Evolutionary conservation across 352 stramenopile species (phyloP).

Genomic region (Thalassiosira ordinaria): DNA sequence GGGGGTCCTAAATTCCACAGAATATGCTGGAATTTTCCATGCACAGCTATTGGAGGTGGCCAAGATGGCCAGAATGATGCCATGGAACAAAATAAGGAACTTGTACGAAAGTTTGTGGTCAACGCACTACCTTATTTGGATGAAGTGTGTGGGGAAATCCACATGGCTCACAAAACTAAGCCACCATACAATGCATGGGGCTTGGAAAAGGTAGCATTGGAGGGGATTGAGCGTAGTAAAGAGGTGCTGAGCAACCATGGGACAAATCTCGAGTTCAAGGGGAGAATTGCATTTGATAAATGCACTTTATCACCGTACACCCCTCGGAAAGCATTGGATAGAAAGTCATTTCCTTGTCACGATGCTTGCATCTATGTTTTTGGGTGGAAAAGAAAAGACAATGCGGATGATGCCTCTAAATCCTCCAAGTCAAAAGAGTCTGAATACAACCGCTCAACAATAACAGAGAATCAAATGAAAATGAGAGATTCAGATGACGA

Average conservation of each 20-base stretch:
- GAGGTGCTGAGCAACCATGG: constrained; percentile 6
- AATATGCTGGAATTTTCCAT: constrained; percentile 97
- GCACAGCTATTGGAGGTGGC: constrained; percentile 89
- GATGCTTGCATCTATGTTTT: constrained; percentile 96
- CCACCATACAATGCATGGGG: constrained; percentile 87
- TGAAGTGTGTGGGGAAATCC: constrained; percentile 87
- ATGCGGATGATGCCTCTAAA: neutral
- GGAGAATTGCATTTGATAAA: constrained; percentile 92
- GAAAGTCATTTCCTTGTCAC: constrained; percentile 94
- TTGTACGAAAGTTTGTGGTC: constrained; percentile 91
- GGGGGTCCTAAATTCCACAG: constrained; percentile 88
- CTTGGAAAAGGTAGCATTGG: constrained; percentile 74
- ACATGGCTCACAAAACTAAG: constrained; percentile 96
- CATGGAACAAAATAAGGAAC: constrained; percentile 94
- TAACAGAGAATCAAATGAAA: constrained; percentile 4
- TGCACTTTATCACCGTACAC: constrained; percentile 92
- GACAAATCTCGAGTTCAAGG: constrained; percentile 63
- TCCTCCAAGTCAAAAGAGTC: neutral
- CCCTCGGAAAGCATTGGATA: constrained; percentile 95
- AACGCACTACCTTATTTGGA: constrained; percentile 74
- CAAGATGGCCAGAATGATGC: constrained; percentile 96
- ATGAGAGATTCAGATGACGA: neutral
- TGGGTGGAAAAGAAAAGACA: constrained; percentile 28
- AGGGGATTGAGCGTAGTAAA: constrained; percentile 18
- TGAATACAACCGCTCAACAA: constrained; percentile 20